Base-by-base conservation (phyloP, 177 flowering plant species). In the Vitis hybrid region DNA sequence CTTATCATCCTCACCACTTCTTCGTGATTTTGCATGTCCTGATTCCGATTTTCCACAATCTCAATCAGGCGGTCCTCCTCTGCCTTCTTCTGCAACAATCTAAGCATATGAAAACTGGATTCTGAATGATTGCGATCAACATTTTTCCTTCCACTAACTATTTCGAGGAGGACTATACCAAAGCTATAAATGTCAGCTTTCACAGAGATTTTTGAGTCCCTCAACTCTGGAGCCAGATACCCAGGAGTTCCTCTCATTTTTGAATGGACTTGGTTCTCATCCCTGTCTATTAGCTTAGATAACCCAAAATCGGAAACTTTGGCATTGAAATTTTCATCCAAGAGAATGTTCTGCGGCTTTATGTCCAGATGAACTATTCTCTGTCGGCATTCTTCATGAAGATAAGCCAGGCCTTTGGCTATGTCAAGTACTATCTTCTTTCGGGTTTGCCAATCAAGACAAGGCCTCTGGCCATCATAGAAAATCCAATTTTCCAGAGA, bases 371-470 rank as follows among this genome's bases (percentile, higher is more conserved):
- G 81, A 55, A 61, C 51, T 3, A 79, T 74, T 51, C 51, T 67
- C 19, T 75, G 73, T 19, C 75, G 60, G 72, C 80, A 79, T 1
- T 79, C 84, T 67, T 79, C 83, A 68, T 82, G 85, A 45, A 82
- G 81, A 74, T 82, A 79, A n/a, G 72, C 56, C 13, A 75, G 39
- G 55, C 45, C 45, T 39, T 39, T 39, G 45, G 45, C 45, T 39
- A 39, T 39, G 45, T 39, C 45, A 39, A 39, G 45, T 39, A 39
- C 8, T 1, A 39, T 39, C 45, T 39, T 39, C 8, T 39, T 39
- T 39, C 45, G 45, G 45, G 45, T 39, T 39, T 39, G 45, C 45
- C 45, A 39, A 39, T 39, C 45, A 6, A 39, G 45, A 39, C 45
- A 7, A 39, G 45, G 45, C 45, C 45, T 39, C 6, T 6, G 45